A percentile compares a stretch with the other conserved stretches of the same genome.
These are phyloP conservation scores for Thelephora aurantiotincta DNA, from an alignment of 768 basidiomycete genomes.

Conservation along the genomic window DNA sequence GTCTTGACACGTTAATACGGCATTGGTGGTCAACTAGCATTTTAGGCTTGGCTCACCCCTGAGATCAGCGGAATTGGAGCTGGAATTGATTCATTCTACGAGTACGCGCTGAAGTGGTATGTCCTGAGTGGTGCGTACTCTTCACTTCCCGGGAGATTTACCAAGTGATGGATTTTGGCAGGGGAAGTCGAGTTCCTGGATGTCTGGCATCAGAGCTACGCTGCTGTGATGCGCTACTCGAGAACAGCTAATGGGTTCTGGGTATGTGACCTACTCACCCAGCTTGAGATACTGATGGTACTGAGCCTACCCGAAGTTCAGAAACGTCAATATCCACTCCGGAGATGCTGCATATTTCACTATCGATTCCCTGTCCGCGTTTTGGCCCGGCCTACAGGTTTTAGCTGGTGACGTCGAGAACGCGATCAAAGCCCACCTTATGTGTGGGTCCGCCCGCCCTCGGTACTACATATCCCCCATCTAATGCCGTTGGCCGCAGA, in stretches of 20 bases:
- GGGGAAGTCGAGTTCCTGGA: constrained; percentile 24
- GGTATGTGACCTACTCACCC: constrained; percentile 29
- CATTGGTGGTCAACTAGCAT: background rate
- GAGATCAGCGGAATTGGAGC: constrained; percentile 79
- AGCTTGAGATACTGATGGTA: background rate
- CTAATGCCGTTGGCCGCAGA: constrained; percentile 28
- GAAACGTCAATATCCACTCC: constrained; percentile 19
- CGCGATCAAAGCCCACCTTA: constrained; percentile 85
- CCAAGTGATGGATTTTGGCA: constrained; percentile 2
- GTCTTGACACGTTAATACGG: constrained; percentile 14
- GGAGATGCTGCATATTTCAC: constrained; percentile 64
- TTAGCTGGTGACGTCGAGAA: constrained; percentile 74
- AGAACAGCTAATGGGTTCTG: constrained; percentile 78
- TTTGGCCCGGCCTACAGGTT: constrained; percentile 95
- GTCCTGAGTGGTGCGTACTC: constrained; percentile 55
- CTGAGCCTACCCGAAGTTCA: constrained; percentile 1
- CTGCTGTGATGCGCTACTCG: constrained; percentile 58
- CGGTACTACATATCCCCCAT: background rate
- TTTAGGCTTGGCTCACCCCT: constrained; percentile 61
- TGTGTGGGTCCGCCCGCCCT: constrained; percentile 36
- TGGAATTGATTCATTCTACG: constrained; percentile 91
- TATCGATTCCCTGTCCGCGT: constrained; percentile 93
- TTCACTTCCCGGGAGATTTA: background rate
- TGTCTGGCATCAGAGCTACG: constrained; percentile 23
- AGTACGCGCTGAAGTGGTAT: constrained; percentile 90